Base-by-base conservation (phyloP, 352 stramenopile genomes). In the Hyaloperonospora arabidopsidis region DNA sequence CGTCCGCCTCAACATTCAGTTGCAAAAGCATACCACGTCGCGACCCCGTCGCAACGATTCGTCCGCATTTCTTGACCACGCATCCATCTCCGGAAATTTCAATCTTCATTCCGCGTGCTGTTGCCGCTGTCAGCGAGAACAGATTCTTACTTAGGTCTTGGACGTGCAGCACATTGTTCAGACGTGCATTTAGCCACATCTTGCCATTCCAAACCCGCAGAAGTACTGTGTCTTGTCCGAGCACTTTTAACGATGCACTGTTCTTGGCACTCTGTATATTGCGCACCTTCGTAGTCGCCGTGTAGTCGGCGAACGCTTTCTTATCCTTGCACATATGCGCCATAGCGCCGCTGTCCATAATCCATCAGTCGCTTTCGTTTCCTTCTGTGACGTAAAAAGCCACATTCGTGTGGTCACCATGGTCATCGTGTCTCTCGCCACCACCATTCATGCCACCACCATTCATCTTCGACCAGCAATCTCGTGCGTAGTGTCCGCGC, bases 21-120 rank as follows among this genome's bases (percentile, higher is more conserved):
- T 18, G 4, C 36, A 43, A 18, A 15, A 43, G 36, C 36, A 43
- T 43, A 5, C 36, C 36, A 6, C 6, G 36, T 14, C 36, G 36
- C 36, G n/a, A 19, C 5, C 36, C 36, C 11, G 36, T 43, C 11
- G 6, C 36, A 18, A 43, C 36, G n/a, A 43, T 18, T 19, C 17
- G 36, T 19, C 36, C 14, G 4, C 17, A 5, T 18, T 43, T 43
- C 11, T 43, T 43, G n/a, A n/a, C n/a, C n/a, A n/a, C n/a, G n/a
- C n/a, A n/a, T n/a, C n/a, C n/a, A n/a, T n/a, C n/a, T n/a, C n/a
- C n/a, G n/a, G n/a, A n/a, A n/a, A n/a, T n/a, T n/a, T n/a, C 36
- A 43, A 43, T 43, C 36, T 43, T 43, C n/a, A 43, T 43, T 18
- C 36, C 14, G n/a, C 36, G 36, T 18, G 36, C 36, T 43, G 36